Evolutionary conservation across 139 green algal genomes (phyloP).

Genomic region (Chlorella sp.): DNA sequence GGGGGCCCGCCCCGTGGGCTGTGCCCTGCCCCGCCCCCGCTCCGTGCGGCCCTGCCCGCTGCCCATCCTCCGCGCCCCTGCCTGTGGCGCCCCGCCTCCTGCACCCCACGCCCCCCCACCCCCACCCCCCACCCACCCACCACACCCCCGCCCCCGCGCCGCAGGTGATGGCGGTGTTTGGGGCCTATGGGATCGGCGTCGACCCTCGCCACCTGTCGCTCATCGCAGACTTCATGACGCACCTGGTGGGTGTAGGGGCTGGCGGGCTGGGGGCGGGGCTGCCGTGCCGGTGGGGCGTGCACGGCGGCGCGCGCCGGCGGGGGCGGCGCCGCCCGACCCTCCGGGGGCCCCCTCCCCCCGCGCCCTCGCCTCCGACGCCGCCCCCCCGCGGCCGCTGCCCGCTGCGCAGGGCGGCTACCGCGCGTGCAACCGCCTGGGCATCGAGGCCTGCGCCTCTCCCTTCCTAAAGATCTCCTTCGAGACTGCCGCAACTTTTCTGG

Average conservation of each 20-base stretch:
- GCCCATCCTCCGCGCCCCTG: too few species aligned
- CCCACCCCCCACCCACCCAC: not conserved
- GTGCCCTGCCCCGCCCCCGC: too few species aligned
- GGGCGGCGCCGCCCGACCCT: too few species aligned
- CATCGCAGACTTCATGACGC: conserved; percentile 98
- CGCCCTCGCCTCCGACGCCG: too few species aligned
- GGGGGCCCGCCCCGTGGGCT: too few species aligned
- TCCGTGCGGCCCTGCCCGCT: too few species aligned
- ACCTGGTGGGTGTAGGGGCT: conserved; percentile 75
- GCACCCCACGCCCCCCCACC: too few species aligned
- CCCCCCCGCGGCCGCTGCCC: not conserved
- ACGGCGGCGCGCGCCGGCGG: too few species aligned
- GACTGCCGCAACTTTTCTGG: conserved; percentile 93
- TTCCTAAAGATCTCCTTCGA: conserved; percentile 98
- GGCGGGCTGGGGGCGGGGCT: too few species aligned
- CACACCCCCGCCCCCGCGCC: not conserved
- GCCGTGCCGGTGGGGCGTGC: too few species aligned
- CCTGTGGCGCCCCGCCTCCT: too few species aligned
- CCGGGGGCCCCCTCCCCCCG: too few species aligned
- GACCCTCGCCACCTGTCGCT: conserved; percentile 92
- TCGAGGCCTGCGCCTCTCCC: conserved; percentile 83
- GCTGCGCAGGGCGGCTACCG: conserved; percentile 70
- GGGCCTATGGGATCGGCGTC: conserved; percentile 96
- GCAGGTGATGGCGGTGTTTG: conserved; percentile 79
- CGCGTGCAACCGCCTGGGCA: conserved; percentile 91